Evolutionary conservation across 352 stramenopile species (phyloP), one percentile per base, ranked within the genome.

Genomic region (Pythium coloratum): DNA sequence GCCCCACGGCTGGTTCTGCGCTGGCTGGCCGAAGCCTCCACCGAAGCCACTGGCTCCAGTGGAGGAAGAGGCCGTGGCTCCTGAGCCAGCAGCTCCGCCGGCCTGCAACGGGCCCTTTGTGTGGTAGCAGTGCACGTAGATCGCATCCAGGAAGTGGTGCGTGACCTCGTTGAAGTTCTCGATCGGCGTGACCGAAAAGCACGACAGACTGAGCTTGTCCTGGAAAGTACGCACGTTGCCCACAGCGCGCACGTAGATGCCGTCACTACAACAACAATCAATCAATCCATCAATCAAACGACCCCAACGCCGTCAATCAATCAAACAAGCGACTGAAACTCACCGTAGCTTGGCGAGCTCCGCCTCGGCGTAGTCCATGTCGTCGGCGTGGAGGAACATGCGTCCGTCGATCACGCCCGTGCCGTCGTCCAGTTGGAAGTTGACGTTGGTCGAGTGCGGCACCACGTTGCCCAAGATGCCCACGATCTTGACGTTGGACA

Each of bases 101-200:
- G 70, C 70, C 33, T 88, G 62, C 34, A 89, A 51, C 36, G 76
- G 67, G 0, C 83, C 87, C 66, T 89, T 89, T 20, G 84, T 92
- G 63, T 90, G 80, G 70, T 90, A 92, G 73, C 97, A 94, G 65
- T 95, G 90, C 13, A 87, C 83, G 69, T 98, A 94, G n/a, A 98
- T 92, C 26, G 94, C 84, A 65, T 98, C 91, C 55, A 98, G 76
- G 44, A 98, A 89, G 71, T 99, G 96, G 83, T 98, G 88, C 24
- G 96, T 98, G n/a, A 99, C 50, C 73, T 98, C 88, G 78, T 99
- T 98, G 30, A 93, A 90, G 72, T 96, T 87, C 26, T 84, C 77
- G 28, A 99, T 66, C 6, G 84, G 82, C 44, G 81, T 81, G 64
- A 98, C 80, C 38, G 81, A 80, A 67, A 97, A 96, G 60, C 90